Conservation (phyloP, 2,329 filamentous ascomycete genomes). For the Phialophora chinensis region DNA sequence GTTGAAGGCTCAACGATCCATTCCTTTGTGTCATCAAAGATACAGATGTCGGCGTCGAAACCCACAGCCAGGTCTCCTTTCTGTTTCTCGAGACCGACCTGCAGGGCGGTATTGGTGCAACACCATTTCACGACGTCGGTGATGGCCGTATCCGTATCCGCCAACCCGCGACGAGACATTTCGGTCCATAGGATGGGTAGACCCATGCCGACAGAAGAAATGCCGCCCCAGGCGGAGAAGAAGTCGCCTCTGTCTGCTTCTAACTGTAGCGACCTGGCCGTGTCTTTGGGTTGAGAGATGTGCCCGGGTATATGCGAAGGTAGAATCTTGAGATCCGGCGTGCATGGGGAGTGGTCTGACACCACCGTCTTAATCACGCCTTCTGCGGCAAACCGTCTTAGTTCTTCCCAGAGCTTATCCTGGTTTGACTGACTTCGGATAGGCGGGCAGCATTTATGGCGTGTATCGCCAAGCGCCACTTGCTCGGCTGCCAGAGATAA, state of each 20-base stretch:
- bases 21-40: conserved; percentile 83
- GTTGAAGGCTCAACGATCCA: conserved; percentile 77
- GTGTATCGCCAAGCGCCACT: conserved; percentile 81
- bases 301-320: conserved; percentile 69
- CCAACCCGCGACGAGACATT: conserved; percentile 64
- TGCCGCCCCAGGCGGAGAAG: conserved; percentile 95
- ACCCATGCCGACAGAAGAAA: conserved; percentile 90
- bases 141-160: conserved; percentile 58
- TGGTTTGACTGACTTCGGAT: conserved; percentile 83
- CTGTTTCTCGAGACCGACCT: conserved; percentile 79
- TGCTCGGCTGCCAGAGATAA: conserved; percentile 82
- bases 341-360: conserved; percentile 95
- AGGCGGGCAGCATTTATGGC: conserved; percentile 94
- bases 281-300: conserved; percentile 42
- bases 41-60: conserved; percentile 86
- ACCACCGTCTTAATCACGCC: conserved; percentile 91
- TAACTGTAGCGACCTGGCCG: conserved; percentile 38
- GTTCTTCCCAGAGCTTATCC: conserved; percentile 84
- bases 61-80: conserved; percentile 84
- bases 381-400: conserved; percentile 64
- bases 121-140: conserved; percentile 85
- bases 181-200: conserved; percentile 89
- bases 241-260: conserved; percentile 73
- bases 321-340: conserved; percentile 88
- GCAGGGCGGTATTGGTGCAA: conserved; percentile 81